These are phyloP conservation scores for Huntiella abstrusa DNA, from an alignment of 2,329 filamentous ascomycete genomes.

Conservation along the genomic window DNA sequence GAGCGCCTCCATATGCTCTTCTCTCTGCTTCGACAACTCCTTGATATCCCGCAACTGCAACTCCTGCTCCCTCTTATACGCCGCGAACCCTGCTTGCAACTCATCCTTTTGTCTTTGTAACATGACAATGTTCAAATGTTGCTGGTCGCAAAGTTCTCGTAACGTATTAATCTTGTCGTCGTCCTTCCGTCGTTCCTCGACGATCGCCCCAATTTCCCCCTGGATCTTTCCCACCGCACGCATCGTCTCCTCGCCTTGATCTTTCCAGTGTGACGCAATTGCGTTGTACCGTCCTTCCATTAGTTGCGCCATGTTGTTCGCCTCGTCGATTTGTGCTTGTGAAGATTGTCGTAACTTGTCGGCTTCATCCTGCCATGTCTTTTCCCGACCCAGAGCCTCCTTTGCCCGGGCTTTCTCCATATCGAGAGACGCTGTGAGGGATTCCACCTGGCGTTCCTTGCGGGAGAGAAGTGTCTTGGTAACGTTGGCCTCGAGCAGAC, in stretches of 20 bases:
- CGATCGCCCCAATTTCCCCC: conserved; percentile 33
- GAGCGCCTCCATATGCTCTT: conserved; percentile 40
- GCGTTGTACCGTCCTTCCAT: conserved; percentile 53
- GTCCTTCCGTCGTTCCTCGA: conserved; percentile 37
- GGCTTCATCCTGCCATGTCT: conserved; percentile 41
- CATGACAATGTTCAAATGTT: conserved; percentile 47
- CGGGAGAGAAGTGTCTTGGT: conserved; percentile 52
- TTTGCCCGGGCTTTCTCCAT: conserved; percentile 42
- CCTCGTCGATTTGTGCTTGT: conserved; percentile 45
- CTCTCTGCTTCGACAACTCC: conserved; percentile 33
- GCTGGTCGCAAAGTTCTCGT: conserved; percentile 52
- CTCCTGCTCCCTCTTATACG: conserved; percentile 47
- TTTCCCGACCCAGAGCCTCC: conserved; percentile 40
- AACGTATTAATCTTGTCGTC: conserved; percentile 45
- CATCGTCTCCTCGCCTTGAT: conserved; percentile 44
- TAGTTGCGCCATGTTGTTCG: conserved; percentile 43
- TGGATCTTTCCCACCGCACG: conserved; percentile 30
- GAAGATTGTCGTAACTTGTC: conserved; percentile 41
- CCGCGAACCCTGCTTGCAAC: conserved; percentile 39
- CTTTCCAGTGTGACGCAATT: conserved; percentile 46
- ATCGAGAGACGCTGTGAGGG: conserved; percentile 44
- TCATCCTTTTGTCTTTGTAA: conserved; percentile 41
- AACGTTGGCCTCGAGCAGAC: conserved; percentile 49
- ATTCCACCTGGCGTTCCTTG: conserved; percentile 57
- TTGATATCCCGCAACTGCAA: conserved; percentile 41